Evolutionary conservation across 2,329 filamentous ascomycete genomes (phyloP).

Genomic region (Fusarium pseudocircinatum): DNA sequence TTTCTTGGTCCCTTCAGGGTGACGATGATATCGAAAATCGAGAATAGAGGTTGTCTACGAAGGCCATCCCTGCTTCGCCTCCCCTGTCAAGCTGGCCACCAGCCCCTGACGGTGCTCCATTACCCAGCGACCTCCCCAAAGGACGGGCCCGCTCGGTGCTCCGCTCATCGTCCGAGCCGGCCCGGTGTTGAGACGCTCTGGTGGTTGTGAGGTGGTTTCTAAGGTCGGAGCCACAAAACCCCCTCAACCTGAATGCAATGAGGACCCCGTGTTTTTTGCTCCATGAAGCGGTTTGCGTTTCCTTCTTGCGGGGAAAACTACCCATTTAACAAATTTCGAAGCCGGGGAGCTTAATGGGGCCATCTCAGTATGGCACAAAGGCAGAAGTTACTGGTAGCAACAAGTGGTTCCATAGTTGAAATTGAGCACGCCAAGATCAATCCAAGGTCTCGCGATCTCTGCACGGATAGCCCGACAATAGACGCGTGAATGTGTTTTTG

Average conservation of each 20-base stretch:
- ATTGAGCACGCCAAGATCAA: not conserved
- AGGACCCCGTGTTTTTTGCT: conserved; percentile 19
- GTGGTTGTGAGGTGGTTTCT: conserved; percentile 27
- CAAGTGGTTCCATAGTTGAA: not conserved
- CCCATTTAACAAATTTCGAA: conserved; percentile 18
- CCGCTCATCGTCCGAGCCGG: conserved; percentile 43
- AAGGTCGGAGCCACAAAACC: conserved; percentile 28
- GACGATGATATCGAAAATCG: conserved; percentile 24
- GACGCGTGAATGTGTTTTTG: not conserved
- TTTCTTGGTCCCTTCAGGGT: conserved; percentile 12
- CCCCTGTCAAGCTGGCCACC: conserved; percentile 23
- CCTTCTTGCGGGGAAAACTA: conserved; percentile 22
- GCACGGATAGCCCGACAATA: not conserved
- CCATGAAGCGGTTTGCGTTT: conserved; percentile 13
- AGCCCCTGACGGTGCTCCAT: conserved; percentile 26
- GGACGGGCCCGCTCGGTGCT: conserved; percentile 36
- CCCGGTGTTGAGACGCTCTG: conserved; percentile 33
- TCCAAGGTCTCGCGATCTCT: not conserved
- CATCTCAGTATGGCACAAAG: conserved; percentile 15
- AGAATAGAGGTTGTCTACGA: conserved; percentile 22
- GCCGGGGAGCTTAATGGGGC: conserved; percentile 2
- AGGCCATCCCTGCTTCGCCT: conserved; percentile 6
- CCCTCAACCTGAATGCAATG: conserved; percentile 28
- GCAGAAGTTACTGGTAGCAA: not conserved
- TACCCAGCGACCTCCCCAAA: conserved; percentile 15